Evolutionary conservation across 2,329 filamentous ascomycete species (phyloP).

Genomic region (Atkinsonella texensis): DNA sequence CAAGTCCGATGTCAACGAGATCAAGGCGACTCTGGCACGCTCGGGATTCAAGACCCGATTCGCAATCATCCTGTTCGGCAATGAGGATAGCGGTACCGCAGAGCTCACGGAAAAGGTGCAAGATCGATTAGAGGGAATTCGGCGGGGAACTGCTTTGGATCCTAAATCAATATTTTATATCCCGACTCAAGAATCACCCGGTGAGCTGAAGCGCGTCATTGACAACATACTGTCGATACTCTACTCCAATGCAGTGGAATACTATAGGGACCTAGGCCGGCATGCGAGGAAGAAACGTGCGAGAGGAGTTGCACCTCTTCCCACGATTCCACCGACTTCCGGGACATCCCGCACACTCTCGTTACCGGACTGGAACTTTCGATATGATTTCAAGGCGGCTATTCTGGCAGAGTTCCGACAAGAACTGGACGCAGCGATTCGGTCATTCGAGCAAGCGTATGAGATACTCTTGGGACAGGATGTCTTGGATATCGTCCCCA

Average conservation of each 20-base stretch:
- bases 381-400: conserved; percentile 89
- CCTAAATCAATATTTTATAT: conserved; percentile 78
- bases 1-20: conserved; percentile 71
- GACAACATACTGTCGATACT: conserved; percentile 61
- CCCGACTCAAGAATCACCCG: conserved; percentile 56
- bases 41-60: conserved; percentile 70
- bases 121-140: conserved; percentile 67
- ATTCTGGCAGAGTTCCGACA: conserved; percentile 87
- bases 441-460: conserved; percentile 80
- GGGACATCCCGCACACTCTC: conserved; percentile 82
- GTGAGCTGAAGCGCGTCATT: conserved; percentile 62
- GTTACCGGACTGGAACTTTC: conserved; percentile 77
- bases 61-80: conserved; percentile 47
- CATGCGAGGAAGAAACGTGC: conserved; percentile 82
- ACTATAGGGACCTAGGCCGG: conserved; percentile 89
- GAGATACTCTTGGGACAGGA: conserved; percentile 72
- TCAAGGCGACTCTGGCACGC: conserved; percentile 53
- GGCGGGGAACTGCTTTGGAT: conserved; percentile 68
- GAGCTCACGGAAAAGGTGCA: conserved; percentile 51
- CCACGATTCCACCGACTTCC: conserved; percentile 69
- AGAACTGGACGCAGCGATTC: conserved; percentile 77
- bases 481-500: conserved; percentile 77
- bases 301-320: conserved; percentile 63
- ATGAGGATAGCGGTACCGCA: conserved; percentile 15
- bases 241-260: conserved; percentile 68